Conservation (phyloP, 2,329 filamentous ascomycete genomes). For the Alternaria infectoria region DNA sequence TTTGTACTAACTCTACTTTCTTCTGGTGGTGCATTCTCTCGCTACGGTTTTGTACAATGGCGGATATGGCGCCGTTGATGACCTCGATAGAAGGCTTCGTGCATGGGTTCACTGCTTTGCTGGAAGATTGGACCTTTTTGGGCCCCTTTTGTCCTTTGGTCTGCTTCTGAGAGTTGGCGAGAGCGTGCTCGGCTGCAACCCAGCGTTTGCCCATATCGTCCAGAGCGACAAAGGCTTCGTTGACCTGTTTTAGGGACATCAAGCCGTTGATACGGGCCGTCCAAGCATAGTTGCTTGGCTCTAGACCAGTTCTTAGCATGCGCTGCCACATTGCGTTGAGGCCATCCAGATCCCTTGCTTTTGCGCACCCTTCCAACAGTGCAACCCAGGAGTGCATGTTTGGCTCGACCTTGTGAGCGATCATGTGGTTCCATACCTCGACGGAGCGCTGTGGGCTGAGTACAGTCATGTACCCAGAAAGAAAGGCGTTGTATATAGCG, state of each 20-base stretch:
- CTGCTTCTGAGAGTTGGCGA: slow-evolving; percentile 14
- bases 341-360: slow-evolving; percentile 63
- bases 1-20: slow-evolving; percentile 44
- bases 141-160: slow-evolving; percentile 12
- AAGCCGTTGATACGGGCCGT: slow-evolving; percentile 72
- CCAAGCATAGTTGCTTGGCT: slow-evolving; percentile 72
- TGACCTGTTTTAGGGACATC: slow-evolving; percentile 61
- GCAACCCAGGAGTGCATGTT: slow-evolving; percentile 71
- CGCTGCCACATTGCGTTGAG: slow-evolving; percentile 72
- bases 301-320: slow-evolving; percentile 63
- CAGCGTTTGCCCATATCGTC: slow-evolving; percentile 70
- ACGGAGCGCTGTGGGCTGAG: slow-evolving; percentile 53
- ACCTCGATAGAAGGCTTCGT: slow-evolving; percentile 67
- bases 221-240: slow-evolving; percentile 67
- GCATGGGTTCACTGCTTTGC: slow-evolving; percentile 47
- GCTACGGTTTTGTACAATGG: slow-evolving; percentile 55
- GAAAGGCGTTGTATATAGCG: slow-evolving; percentile 53
- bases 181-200: slow-evolving; percentile 49
- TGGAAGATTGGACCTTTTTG: slow-evolving; percentile 13
- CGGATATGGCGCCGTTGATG: slow-evolving; percentile 74
- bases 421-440: slow-evolving; percentile 65
- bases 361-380: slow-evolving; percentile 74
- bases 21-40: slow-evolving; percentile 51
- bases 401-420: slow-evolving; percentile 62
- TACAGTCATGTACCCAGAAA: slow-evolving; percentile 56